Conservation (phyloP, 2,329 filamentous ascomycete species). For the Orbilia oligospora region DNA sequence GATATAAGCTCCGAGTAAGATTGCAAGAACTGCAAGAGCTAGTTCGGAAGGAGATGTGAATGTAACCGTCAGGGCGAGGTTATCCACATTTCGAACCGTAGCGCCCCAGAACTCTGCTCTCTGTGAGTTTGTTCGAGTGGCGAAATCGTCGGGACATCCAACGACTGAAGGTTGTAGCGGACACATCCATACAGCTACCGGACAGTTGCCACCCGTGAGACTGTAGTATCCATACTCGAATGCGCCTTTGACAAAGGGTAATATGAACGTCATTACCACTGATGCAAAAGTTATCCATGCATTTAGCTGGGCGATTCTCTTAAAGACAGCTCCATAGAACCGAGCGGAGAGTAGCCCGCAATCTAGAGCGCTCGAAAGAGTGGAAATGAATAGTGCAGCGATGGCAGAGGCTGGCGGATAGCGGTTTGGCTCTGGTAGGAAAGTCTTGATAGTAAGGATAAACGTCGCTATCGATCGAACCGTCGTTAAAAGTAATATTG, state of each 20-base stretch:
- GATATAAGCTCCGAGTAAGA: conserved; percentile 48
- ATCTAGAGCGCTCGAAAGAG: conserved; percentile 51
- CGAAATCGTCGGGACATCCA: conserved; percentile 35
- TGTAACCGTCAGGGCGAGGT: conserved; percentile 28
- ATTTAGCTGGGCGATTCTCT: conserved; percentile 46
- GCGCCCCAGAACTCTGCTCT: conserved; percentile 37
- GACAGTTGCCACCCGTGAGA: conserved; percentile 36
- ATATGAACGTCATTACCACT: conserved; percentile 40
- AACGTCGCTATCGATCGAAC: conserved; percentile 51
- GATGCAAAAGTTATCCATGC: conserved; percentile 38
- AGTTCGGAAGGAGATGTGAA: conserved; percentile 30
- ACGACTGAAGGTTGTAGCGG: conserved; percentile 26
- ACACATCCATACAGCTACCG: conserved; percentile 28
- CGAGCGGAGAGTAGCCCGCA: conserved; percentile 34
- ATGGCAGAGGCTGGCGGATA: conserved; percentile 45
- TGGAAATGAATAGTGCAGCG: conserved; percentile 45
- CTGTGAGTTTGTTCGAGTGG: not conserved
- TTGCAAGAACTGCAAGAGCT: conserved; percentile 32
- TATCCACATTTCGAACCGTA: conserved; percentile 8
- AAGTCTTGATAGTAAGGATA: conserved; percentile 51
- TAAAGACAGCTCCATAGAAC: conserved; percentile 36
- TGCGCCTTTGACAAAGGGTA: conserved; percentile 31
- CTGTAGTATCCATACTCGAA: conserved; percentile 37
- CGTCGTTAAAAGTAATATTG: conserved; percentile 44
- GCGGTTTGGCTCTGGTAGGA: conserved; percentile 11